Base-by-base conservation (phyloP, 768 basidiomycete genomes). In the Baorangia bicolor region DNA sequence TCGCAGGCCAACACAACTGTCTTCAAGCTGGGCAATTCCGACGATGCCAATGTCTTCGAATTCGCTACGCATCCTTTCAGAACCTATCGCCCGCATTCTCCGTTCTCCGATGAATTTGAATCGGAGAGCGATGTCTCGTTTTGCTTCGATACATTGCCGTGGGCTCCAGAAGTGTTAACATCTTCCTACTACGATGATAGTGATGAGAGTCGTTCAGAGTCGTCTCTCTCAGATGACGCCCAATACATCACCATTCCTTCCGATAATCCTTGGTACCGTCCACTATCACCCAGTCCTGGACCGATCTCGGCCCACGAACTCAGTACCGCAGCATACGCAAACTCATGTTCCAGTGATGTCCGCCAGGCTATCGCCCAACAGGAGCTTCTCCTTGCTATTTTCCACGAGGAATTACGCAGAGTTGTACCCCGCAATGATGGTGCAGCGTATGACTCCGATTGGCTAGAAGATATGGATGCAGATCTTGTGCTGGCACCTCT, bases 221-320 rank as follows among this genome's bases (percentile, higher is more conserved):
- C 62, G 10, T 55, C 60, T 20, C 35, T 50, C 16, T 63, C 70
- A 35, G 64, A 64, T 25, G 68, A 70, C 42, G 71, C 67, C 4
- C 78, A 80, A 59, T 74, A 75, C 42, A 64, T 79, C 46, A 69
- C 64, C 48, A 77, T 80, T 44, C 69, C 73, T 12, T 65, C 59
- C 33, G 72, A 72, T 48, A 78, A 72, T 39, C 73, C 73, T 4
- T 79, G 77, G 69, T 75, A 74, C 57, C 68, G 62, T 23, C 62
- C 54, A 31, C 69, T 72, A 31, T 64, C 71, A 27, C 59, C 65
- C 21, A 68, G 65, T 50, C 66, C 70, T 6, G 59, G 56, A 41
- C 68, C 64, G 3, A n/a, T 57, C n/a, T 48, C 68, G 1, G 64
- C 60, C 30, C 49, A 60, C 25, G 64, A 64, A 40, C 34, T 67